Evolutionary conservation across 352 stramenopile species (phyloP), one percentile per base, ranked within the genome.

Genomic region (Pythium rhizo-oryzae): DNA sequence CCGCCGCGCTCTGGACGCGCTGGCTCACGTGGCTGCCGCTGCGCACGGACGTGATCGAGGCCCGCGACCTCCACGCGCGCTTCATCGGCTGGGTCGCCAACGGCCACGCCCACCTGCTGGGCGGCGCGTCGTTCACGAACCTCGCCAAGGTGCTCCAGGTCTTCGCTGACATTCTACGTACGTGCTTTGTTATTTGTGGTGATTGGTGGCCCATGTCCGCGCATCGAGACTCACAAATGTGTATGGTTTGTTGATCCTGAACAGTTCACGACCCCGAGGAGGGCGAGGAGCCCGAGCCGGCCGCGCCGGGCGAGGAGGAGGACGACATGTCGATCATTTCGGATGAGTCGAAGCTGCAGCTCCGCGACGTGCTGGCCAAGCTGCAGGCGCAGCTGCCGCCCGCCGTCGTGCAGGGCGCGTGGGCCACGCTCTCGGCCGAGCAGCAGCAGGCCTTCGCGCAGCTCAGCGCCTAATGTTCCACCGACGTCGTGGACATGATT

Each of bases 1-100:
- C 66, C n/a, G 65, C 79, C 54, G 82, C 81, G 73, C 66, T 94
- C 54, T 93, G 87, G 84, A 35, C 76, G 6, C 68, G 81, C 63
- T 96, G 87, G 87, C 84, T 96, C 67, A 81, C 79, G 72, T 96
- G 87, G 82, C 72, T 96, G 58, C 87, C 87, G 65, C 74, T 96
- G 55, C 82, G 75, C 57, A 93, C 82, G 35, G 87, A 96, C 59
- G 84, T 87, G 21, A 72, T 96, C 35, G 87, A 96, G 64, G 87
- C 87, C 4, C 84, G 80, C 15, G 86, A 93, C 11, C 75, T 96
- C 43, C 87, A 96, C 65, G 82, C 76, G 43, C 84, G 85, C 30
- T 78, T 96, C 33, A 80, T 96, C 64, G 59, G 76, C 39, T 78
- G 92, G 25, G 76, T 96, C 35, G 81, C 76, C 44, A 67, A 65